Evolutionary conservation across 169 alveolate species (phyloP).

Genomic region (Ophryocystis elektroscirrha): DNA sequence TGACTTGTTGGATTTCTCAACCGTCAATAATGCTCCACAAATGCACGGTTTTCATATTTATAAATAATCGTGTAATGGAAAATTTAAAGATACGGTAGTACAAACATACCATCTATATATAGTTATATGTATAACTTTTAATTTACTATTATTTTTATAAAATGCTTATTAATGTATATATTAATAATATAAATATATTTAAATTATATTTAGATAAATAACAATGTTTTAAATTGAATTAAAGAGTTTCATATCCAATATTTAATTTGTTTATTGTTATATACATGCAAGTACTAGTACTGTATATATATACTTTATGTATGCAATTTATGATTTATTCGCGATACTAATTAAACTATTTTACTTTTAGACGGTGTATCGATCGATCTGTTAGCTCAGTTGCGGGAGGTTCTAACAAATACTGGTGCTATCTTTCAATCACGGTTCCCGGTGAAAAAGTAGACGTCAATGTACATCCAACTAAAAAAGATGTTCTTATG

Average conservation of each 20-base stretch:
- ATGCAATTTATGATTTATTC: background rate
- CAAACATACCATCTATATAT: too few relatives aligned
- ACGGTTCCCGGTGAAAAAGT: conserved; percentile 60
- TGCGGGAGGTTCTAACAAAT: conserved; percentile 8
- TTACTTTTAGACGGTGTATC: background rate
- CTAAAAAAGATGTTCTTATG: conserved; percentile 58
- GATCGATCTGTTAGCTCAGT: background rate
- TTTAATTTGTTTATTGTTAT: background rate
- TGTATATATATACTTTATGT: background rate
- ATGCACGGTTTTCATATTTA: too few relatives aligned
- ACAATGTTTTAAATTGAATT: conserved; percentile 3
- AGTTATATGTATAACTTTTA: too few relatives aligned
- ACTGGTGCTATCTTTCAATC: conserved; percentile 69
- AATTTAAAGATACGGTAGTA: too few relatives aligned
- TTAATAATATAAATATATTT: background rate
- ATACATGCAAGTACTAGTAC: background rate
- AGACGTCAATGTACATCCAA: conserved; percentile 96
- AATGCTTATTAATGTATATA: too few relatives aligned
- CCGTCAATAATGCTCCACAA: too few relatives aligned
- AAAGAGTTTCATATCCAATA: conserved; percentile 1
- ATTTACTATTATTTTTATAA: too few relatives aligned
- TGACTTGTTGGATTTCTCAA: too few relatives aligned
- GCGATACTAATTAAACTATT: background rate
- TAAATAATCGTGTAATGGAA: too few relatives aligned
- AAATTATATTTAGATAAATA: background rate